Evolutionary conservation across 139 green algal species (phyloP), one percentile per base, ranked within the genome.

Genomic region (Penium margaritaceum): DNA sequence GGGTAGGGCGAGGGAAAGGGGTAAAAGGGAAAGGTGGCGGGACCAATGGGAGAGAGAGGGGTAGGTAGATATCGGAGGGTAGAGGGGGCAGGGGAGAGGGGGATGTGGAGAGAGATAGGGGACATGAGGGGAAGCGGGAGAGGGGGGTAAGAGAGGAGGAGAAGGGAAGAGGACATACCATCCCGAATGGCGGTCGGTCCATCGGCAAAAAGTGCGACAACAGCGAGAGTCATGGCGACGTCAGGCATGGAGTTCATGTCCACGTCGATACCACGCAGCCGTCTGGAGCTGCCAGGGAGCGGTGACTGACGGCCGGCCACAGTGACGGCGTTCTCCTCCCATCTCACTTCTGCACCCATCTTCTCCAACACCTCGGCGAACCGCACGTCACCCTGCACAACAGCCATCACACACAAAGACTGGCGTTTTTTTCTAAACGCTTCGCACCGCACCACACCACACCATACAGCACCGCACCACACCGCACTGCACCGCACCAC

Each of bases 161-260:
- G 44, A 55, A 21, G 44, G 5, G n/a, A 15, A 21, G 44, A 55
- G 5, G 44, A 4, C 2, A 55, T 15, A 80, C 74, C 75, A 67
- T 98, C 90, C 17, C 92, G 86, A 74, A 98, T 98, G 64, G 90
- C 81, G 1, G 92, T 97, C 6, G 84, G 80, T 3, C 78, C 90
- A 38, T 96, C 78, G 0, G 94, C 94, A 83, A 96, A 96, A 14
- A 97, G 86, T 2, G 94, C 94, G 1, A 89, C 91, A 6, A 98
- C 94, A 12, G 94, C 94, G 39, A 95, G 77, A 17, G 94, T 99
- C 94, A 99, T 99, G 30, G 95, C 95, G 21, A 95, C 95, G 77
- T 99, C 95, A 1, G 95, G 95, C 70, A 99, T 99, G 82, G 95
- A 90, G 82, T 96, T 96, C 87, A 93, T 97, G 85, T 98, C 89